These are phyloP conservation scores for Mucor piriformis DNA, from an alignment of 371 early-diverging fungal genomes.

Conservation along the genomic window DNA sequence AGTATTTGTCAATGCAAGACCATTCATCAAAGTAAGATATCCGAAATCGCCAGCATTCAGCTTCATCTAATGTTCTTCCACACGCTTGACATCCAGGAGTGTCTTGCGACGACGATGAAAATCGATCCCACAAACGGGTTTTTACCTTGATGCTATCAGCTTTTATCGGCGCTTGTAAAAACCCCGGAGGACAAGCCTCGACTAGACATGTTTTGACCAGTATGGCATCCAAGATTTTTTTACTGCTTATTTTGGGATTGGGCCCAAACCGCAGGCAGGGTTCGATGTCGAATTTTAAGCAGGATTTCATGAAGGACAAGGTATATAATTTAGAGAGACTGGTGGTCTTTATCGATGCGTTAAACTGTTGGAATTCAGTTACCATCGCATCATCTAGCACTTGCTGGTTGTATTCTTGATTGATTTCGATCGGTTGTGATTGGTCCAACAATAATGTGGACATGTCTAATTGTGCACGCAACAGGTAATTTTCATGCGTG, in stretches of 20 bases:
- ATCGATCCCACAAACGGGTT: conserved; percentile 25
- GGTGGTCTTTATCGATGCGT: conserved; percentile 2
- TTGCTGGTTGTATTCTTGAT: conserved; percentile 1
- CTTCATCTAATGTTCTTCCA: conserved; percentile 13
- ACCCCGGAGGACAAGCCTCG: conserved; percentile 32
- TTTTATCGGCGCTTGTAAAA: not conserved
- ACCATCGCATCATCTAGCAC: conserved; percentile 6
- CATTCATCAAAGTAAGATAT: conserved; percentile 73
- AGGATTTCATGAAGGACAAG: conserved; percentile 29
- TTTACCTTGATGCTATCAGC: not conserved
- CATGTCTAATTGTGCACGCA: conserved; percentile 25
- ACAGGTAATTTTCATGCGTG: conserved; percentile 25
- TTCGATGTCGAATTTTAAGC: conserved; percentile 67
- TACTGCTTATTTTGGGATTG: conserved; percentile 63
- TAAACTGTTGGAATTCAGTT: conserved; percentile 24
- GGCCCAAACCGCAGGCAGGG: conserved; percentile 76
- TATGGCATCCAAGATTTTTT: conserved; percentile 73
- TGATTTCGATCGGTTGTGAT: conserved; percentile 10
- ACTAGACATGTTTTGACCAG: conserved; percentile 54
- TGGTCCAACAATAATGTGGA: not conserved
- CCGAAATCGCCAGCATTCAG: conserved; percentile 62
- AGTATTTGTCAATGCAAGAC: conserved; percentile 77
- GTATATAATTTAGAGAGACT: conserved; percentile 12
- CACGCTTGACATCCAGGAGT: conserved; percentile 53
- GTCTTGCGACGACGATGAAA: conserved; percentile 22